phyloP scores from a whole-genome alignment of 2,329 filamentous ascomycete species.

The Geosmithia putterillii region DNA sequence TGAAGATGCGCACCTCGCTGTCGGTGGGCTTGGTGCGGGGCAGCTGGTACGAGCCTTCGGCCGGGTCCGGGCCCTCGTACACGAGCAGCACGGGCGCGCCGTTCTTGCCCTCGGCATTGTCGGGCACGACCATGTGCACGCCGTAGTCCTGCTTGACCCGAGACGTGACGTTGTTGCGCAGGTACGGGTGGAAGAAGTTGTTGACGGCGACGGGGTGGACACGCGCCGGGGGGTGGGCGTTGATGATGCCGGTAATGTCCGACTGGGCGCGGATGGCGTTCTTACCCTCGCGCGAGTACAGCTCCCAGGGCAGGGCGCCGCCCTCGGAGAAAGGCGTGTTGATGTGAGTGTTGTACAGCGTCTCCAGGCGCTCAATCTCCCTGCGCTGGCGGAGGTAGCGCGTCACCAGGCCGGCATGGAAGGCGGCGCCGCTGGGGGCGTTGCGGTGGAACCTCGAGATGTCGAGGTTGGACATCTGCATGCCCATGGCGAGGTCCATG shows the following conservation, averaged over 20 bases:
- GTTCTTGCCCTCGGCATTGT: constrained; percentile 36
- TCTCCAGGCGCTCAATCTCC: constrained; percentile 74
- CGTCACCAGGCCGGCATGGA: constrained; percentile 76
- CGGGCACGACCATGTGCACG: constrained; percentile 62
- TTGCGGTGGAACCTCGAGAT: constrained; percentile 67
- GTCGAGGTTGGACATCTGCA: constrained; percentile 77
- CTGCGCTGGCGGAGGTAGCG: constrained; percentile 75
- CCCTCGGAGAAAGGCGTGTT: constrained; percentile 62
- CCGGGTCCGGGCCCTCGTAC: constrained; percentile 51
- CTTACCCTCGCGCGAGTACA: constrained; percentile 79
- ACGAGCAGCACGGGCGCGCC: constrained; percentile 57
- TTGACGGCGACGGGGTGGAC: constrained; percentile 58
- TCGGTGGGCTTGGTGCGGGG: constrained; percentile 40
- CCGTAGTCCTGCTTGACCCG: constrained; percentile 56
- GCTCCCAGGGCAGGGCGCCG: constrained; percentile 68
- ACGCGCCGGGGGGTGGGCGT: constrained; percentile 60
- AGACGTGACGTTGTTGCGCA: constrained; percentile 51
- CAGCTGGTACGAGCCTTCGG: constrained; percentile 35
- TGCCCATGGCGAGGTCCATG: constrained; percentile 77
- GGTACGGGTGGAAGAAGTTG: constrained; percentile 66
- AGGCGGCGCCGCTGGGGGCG: constrained; percentile 57
- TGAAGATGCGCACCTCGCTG: constrained; percentile 38
- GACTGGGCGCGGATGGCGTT: constrained; percentile 65
- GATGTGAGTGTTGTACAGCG: constrained; percentile 72
- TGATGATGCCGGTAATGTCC: constrained; percentile 63